phyloP scores from a whole-genome alignment of 495 filamentous ascomycete genomes.

The Penicillium longicatenatum region DNA sequence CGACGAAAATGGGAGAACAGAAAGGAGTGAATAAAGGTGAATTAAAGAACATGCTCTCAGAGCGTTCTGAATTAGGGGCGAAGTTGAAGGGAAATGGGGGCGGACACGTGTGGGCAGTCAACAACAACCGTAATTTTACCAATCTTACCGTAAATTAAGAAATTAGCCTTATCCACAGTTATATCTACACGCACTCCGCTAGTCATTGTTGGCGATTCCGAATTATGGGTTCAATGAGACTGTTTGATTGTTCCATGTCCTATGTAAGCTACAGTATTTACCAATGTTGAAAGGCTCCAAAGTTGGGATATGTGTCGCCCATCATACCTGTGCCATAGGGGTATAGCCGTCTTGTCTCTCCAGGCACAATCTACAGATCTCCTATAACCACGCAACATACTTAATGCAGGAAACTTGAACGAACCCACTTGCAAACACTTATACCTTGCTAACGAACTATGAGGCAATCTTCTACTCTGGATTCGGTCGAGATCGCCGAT shows the following conservation, averaged over 20 bases:
- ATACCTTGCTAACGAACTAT: neutral
- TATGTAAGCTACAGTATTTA: no score
- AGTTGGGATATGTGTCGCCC: no score
- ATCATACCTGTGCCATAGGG: no score
- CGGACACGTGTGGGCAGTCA: conserved; percentile 26
- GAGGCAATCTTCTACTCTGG: neutral
- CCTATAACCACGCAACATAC: neutral
- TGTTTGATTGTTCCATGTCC: no score
- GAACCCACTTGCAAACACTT: neutral
- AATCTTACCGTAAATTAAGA: conserved; percentile 6
- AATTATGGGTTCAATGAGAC: neutral
- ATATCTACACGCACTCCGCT: conserved; percentile 4
- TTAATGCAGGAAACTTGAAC: conserved; percentile 16
- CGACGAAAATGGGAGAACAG: conserved; percentile 29
- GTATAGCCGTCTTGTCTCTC: no score
- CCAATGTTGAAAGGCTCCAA: no score
- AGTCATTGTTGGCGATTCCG: neutral
- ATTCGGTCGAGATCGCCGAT: conserved; percentile 2
- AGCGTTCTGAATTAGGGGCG: conserved; percentile 11
- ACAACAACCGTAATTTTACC: conserved; percentile 9
- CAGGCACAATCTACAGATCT: neutral
- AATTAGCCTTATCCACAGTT: neutral
- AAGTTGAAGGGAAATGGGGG: conserved; percentile 25
- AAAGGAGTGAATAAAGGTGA: conserved; percentile 32
- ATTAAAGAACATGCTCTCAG: conserved; percentile 18